These are phyloP conservation scores for Phoma herbarum DNA, from an alignment of 2,329 filamentous ascomycete genomes.

Conservation along the genomic window DNA sequence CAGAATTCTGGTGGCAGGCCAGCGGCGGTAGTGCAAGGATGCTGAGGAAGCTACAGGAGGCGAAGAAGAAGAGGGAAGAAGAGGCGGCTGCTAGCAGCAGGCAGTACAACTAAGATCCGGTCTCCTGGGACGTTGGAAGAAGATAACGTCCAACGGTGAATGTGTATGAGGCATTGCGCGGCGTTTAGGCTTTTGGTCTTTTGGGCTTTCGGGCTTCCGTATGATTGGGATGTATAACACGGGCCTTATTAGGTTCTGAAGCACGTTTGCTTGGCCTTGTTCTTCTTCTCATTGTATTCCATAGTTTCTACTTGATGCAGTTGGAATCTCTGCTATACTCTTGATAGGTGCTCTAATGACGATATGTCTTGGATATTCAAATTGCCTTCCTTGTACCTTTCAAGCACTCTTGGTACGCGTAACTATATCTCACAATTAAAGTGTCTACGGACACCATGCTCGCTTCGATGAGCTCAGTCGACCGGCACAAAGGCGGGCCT, in stretches of 20 bases:
- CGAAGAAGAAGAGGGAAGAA: conserved; percentile 42
- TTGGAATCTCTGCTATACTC: conserved; percentile 5
- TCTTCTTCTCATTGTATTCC: neutral
- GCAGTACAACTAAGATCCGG: conserved; percentile 37
- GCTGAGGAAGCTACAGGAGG: conserved; percentile 47
- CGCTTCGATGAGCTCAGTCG: neutral
- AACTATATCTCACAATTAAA: neutral
- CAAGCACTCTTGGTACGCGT: neutral
- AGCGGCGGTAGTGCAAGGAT: conserved; percentile 73
- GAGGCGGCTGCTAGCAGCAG: conserved; percentile 31
- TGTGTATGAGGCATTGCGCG: conserved; percentile 22
- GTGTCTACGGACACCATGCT: neutral
- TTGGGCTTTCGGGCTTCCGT: conserved; percentile 6
- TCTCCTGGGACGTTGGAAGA: neutral
- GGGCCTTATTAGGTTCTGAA: neutral
- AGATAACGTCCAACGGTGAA: neutral
- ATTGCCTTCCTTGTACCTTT: neutral
- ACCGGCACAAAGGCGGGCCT: neutral
- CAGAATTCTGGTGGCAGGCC: conserved; percentile 92
- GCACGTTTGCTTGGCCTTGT: neutral
- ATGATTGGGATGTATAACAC: conserved; percentile 14
- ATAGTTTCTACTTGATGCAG: neutral
- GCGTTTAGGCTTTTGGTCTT: conserved; percentile 15
- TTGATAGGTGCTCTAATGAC: conserved; percentile 3
- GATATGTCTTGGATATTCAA: neutral